phyloP scores from a whole-genome alignment of 331 rosid species.

The Telfairia occidentalis region DNA sequence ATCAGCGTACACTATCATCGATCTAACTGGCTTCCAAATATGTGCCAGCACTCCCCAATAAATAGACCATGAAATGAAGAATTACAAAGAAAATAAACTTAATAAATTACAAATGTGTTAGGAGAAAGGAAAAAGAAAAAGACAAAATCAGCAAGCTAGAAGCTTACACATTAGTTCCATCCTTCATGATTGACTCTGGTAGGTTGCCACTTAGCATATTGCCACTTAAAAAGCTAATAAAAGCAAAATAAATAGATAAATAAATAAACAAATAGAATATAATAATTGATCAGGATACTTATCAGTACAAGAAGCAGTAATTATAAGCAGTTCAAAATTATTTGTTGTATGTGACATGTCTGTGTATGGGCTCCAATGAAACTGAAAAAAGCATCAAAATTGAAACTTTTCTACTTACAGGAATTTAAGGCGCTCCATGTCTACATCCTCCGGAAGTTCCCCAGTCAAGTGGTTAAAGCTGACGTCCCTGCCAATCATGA shows the following conservation, averaged over 20 bases:
- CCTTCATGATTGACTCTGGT: conserved; percentile 47
- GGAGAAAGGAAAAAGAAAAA: background rate
- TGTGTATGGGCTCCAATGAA: background rate
- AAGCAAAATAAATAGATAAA: conserved; percentile 12
- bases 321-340: background rate
- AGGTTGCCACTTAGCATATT: conserved; percentile 60
- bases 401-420: conserved; percentile 36
- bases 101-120: background rate
- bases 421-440: conserved; percentile 30
- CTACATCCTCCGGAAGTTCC: conserved; percentile 37
- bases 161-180: conserved; percentile 62
- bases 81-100: background rate
- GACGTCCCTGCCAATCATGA: conserved; percentile 46
- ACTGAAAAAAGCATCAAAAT: background rate
- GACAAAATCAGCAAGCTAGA: conserved; percentile 1
- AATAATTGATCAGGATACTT: conserved; percentile 2
- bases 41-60: background rate
- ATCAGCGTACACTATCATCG: background rate
- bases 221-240: conserved; percentile 50
- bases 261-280: too few relatives aligned
- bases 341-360: background rate
- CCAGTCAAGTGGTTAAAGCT: conserved; percentile 77
- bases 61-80: background rate
- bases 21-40: background rate
- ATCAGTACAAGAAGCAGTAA: background rate